Conservation (phyloP, 495 filamentous ascomycete genomes). For the Lichenothelia convexa region DNA sequence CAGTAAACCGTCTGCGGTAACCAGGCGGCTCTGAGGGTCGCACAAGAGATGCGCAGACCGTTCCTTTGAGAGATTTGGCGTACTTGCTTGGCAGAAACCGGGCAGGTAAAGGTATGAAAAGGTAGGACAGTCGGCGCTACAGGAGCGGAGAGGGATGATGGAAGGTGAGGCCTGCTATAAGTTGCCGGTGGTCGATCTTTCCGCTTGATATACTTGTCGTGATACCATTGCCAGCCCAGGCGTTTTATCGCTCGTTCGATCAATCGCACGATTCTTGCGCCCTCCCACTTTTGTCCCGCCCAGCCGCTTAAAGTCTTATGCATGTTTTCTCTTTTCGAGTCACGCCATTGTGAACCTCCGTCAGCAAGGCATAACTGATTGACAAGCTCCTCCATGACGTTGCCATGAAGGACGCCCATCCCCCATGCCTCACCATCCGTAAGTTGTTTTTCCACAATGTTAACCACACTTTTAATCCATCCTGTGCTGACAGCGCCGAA, state of each 20-base stretch:
- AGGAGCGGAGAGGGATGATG: conserved; percentile 56
- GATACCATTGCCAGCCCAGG: conserved; percentile 75
- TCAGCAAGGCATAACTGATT: conserved; percentile 25
- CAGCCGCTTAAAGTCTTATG: conserved; percentile 40
- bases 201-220: conserved; percentile 53
- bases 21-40: conserved; percentile 73
- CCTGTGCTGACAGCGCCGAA: conserved; percentile 42
- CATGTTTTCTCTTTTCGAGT: conserved; percentile 20
- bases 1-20: conserved; percentile 62
- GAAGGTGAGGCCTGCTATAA: conserved; percentile 62
- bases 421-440: conserved; percentile 81
- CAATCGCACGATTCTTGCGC: conserved; percentile 66
- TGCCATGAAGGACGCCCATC: conserved; percentile 44
- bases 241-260: conserved; percentile 67
- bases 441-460: conserved; percentile 84
- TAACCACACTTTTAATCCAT: conserved; percentile 89
- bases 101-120: conserved; percentile 98
- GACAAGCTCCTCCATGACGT: conserved; percentile 31
- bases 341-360: conserved; percentile 30
- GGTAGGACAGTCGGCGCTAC: conserved; percentile 88
- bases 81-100: conserved; percentile 82
- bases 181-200: conserved; percentile 34
- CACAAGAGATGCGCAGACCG: conserved; percentile 77
- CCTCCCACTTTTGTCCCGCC: conserved; percentile 70
- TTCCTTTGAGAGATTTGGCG: conserved; percentile 92